Base-by-base conservation (phyloP, 306 rosid genomes). In the Trichosanthes truncata region DNA sequence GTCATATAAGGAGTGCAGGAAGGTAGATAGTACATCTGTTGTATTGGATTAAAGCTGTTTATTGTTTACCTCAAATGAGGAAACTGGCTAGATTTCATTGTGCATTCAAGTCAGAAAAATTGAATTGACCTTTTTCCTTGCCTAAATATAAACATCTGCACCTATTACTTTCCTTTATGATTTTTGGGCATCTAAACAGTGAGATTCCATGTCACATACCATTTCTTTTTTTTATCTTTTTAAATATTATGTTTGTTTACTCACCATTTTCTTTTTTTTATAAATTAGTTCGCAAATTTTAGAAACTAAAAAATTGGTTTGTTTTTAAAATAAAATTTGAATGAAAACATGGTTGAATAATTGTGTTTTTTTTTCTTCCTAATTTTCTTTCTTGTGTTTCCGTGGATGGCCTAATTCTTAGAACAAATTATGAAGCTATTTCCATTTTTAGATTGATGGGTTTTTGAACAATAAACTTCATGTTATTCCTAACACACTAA, bases 51-150 rank as follows among this genome's bases (percentile, higher is more conserved):
- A 65, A 65, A 65, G 73, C 46, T 35, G 73, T 65, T 36, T 35
- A 65, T 65, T 65, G 73, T 65, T 65, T 65, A 65, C 48, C 73
- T 65, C 73, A 65, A 65, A 65, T 65, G 73, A 65, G 73, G 73
- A 65, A 65, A 65, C 48, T 65, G 73, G 73, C 73, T 65, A 65
- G 73, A 65, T 65, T 65, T 65, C 73, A 65, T 38, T 35, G 46
- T 65, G 73, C 73, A 65, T 65, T 65, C 45, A 65, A 65, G 73
- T 36, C 73, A 35, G 4, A 9, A 65, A 65, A 15, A 0, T 33
- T 65, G 48, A 65, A 65, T 38, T 35, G 7, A 65, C 48, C 73
- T 65, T 65, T 65, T 65, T 65, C 73, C 45, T 65, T 65, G 73
- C 7, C 73, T 65, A 65, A 60, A 65, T 65, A 65, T 65, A 8